These are phyloP conservation scores for Sugiyamaella japonica DNA, from an alignment of 1,139 yeast genomes.

Conservation along the genomic window DNA sequence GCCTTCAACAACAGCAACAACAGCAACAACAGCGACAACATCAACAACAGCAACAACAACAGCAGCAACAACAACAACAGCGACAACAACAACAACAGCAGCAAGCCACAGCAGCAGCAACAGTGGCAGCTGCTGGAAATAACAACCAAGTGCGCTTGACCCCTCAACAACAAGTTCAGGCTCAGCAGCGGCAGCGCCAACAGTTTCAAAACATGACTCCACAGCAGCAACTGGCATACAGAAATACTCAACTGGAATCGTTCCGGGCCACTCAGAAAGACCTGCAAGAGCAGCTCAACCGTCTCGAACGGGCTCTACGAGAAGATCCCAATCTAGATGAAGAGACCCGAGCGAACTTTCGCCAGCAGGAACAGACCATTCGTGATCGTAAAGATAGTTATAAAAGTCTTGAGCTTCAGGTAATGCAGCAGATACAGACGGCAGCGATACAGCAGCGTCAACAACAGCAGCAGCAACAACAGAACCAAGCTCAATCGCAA, in stretches of 20 bases:
- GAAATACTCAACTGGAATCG: constrained; percentile 29
- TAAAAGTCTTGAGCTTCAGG: constrained; percentile 29
- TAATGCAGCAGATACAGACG: constrained; percentile 38
- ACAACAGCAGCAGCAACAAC: constrained; percentile 21
- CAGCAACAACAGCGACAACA: constrained; percentile 11
- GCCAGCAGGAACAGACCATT: constrained; percentile 30
- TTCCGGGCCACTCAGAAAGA: constrained; percentile 28
- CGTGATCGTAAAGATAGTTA: constrained; percentile 33
- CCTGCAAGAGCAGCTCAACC: constrained; percentile 27
- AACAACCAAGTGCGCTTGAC: constrained; percentile 2
- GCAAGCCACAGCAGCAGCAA: constrained; percentile 21
- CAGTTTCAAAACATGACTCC: constrained; percentile 31
- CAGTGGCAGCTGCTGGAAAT: constrained; percentile 17
- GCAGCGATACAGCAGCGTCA: constrained; percentile 21
- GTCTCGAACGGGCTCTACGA: constrained; percentile 29
- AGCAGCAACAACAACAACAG: constrained; percentile 10
- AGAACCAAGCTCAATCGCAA: constrained; percentile 22
- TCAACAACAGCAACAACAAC: constrained; percentile 8
- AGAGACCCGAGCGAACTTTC: constrained; percentile 24
- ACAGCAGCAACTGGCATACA: constrained; percentile 32
- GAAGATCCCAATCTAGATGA: constrained; percentile 31
- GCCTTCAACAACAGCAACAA: background rate
- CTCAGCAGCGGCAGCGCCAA: constrained; percentile 26
- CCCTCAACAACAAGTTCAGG: constrained; percentile 12
- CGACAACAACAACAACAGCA: constrained; percentile 15